A percentile compares a stretch with the other conserved stretches of the same genome.
These are phyloP conservation scores for Ceratobasidium sp. DNA, from an alignment of 1,284 basidiomycete species.

Conservation along the genomic window DNA sequence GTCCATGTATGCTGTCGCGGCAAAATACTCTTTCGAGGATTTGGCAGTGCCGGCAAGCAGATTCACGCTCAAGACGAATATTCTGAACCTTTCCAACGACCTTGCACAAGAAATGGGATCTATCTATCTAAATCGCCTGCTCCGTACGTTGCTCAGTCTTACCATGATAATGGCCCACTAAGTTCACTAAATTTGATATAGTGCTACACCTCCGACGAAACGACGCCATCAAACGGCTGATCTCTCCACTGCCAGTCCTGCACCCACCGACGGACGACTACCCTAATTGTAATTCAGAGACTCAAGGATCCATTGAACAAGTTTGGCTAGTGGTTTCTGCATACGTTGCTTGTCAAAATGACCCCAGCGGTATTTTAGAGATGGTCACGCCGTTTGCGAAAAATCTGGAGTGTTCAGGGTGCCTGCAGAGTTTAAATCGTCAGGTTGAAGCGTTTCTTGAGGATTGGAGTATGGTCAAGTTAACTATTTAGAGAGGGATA, in stretches of 20 bases:
- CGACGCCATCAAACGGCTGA: conserved; percentile 62
- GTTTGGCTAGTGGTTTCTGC: conserved; percentile 48
- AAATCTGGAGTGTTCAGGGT: conserved; percentile 3
- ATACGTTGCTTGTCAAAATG: conserved; percentile 34
- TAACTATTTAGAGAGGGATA: not conserved
- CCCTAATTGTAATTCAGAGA: conserved; percentile 37
- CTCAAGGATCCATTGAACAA: conserved; percentile 34
- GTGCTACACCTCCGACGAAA: conserved; percentile 66
- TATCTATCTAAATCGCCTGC: conserved; percentile 70
- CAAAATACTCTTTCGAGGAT: conserved; percentile 67
- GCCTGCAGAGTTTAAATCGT: conserved; percentile 5
- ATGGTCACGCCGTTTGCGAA: not conserved
- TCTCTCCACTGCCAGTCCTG: conserved; percentile 71
- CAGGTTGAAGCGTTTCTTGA: not conserved
- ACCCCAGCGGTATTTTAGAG: conserved; percentile 2
- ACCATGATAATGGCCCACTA: not conserved
- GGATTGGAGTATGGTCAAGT: conserved; percentile 7
- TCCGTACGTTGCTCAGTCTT: conserved; percentile 54
- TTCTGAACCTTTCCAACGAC: conserved; percentile 71
- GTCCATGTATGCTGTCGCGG: conserved; percentile 71
- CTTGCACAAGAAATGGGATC: conserved; percentile 71
- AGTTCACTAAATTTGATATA: not conserved
- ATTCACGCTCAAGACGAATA: conserved; percentile 69
- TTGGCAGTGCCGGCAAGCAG: conserved; percentile 71
- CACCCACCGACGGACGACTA: conserved; percentile 62